Conservation (phyloP, 2,329 filamentous ascomycete genomes). For the Teratosphaeria nubilosa region DNA sequence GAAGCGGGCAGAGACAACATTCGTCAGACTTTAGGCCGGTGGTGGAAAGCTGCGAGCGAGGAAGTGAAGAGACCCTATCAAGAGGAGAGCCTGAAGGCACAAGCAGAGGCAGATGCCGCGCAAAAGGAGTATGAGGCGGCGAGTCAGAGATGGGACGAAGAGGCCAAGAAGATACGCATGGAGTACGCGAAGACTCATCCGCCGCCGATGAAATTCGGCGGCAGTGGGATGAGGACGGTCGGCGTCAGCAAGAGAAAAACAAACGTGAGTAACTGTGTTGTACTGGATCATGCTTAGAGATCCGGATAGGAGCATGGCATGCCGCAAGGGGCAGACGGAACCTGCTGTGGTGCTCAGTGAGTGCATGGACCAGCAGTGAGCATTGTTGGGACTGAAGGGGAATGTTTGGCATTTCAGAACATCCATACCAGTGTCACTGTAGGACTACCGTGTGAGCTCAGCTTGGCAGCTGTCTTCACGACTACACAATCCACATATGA, state of each 20-base stretch:
- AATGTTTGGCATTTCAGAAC: background rate
- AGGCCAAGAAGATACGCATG: conserved; percentile 42
- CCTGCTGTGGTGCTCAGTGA: background rate
- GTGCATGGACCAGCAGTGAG: background rate
- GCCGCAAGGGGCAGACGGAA: background rate
- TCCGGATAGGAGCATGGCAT: background rate
- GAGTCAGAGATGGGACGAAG: conserved; percentile 62
- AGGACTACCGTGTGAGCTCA: background rate
- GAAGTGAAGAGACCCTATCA: conserved; percentile 69
- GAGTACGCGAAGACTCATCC: conserved; percentile 29
- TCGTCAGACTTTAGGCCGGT: conserved; percentile 71
- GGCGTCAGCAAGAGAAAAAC: conserved; percentile 22
- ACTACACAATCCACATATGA: too few relatives aligned
- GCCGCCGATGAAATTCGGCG: conserved; percentile 8
- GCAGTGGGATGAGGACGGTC: conserved; percentile 5
- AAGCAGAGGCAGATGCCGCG: conserved; percentile 51
- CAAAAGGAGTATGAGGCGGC: conserved; percentile 51
- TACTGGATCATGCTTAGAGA: conserved; percentile 17
- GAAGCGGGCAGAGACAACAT: conserved; percentile 65
- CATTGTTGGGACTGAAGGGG: background rate
- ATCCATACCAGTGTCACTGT: background rate
- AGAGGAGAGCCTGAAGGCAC: conserved; percentile 61
- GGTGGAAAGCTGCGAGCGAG: conserved; percentile 72
- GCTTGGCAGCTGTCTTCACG: too few relatives aligned
- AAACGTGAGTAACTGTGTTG: conserved; percentile 22